Evolutionary conservation across 495 filamentous ascomycete genomes (phyloP), one percentile per base, ranked within the genome.

Genomic region (Mycothermus thermophilus): DNA sequence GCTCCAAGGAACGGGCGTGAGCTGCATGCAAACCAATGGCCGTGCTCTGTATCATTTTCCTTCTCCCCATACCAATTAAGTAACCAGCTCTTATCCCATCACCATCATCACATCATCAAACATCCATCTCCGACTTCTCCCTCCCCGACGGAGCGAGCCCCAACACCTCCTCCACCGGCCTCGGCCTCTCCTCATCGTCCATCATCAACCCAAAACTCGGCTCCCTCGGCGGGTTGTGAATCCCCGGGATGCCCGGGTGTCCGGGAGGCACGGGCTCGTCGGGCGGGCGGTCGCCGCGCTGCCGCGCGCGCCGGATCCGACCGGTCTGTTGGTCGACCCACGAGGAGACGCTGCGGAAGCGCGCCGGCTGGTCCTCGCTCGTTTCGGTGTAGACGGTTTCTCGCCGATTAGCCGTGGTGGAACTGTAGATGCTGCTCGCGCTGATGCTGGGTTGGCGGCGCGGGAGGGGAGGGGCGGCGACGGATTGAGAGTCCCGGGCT

Each of bases 281-380:
- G 9, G 34, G 40, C 9, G 41, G 32, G 17, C 46, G 37, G 10
- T 46, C 37, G 12, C 42, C 46, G 9, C 48, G 48, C 25, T 55
- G 50, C 32, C 51, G 48, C 9, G 47, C 55, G 13, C 59, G 46
- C 40, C 43, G 54, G 30, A 62, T 46, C 2, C 64, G 54, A 1
- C 57, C 57, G 18, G 52, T 53, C 43, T 79, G 75, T 40, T 78
- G 68, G 43, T 67, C 60, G 2, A 80, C 74, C 75, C 75, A 80
- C 10, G 66, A 71, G 29, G 57, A 58, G 33, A 80, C 56, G 7
- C 60, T 62, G 17, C 72, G 63, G 46, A 75, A 79, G 12, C 65
- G 62, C 11, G 73, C 60, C 10, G 64, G 63, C 19, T 49, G 47
- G 32, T 69, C 69, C 34, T 64, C 58, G 36, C 58, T 64, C n/a